Base-by-base conservation (phyloP, 148 eudicot species). In the Camellia granthamiana region DNA sequence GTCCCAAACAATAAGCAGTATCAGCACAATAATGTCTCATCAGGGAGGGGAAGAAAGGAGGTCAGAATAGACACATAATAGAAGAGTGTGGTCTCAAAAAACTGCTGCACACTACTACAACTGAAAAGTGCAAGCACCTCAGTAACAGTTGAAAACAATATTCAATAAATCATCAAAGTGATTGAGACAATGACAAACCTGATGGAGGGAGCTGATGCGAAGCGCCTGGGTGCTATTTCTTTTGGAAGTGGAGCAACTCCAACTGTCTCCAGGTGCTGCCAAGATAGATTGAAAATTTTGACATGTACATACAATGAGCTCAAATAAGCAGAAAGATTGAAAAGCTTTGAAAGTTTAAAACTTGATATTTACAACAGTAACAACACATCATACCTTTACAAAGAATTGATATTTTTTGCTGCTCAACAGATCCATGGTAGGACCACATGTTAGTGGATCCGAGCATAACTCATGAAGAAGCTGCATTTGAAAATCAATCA, bases 161-260 rank as follows among this genome's bases (percentile, higher is more conserved):
- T 54, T 21, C 72, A 69, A 55, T 73, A 72, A 69, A 58, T 11
- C 71, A 56, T 46, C 0, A 67, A 74, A 74, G 13, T 7, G 74
- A 71, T 74, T 13, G 43, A 74, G 21, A 14, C 23, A 18, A 43
- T 66, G 21, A 79, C 56, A 52, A 78, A 97, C 99, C 98, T 94
- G 95, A 90, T 97, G 99, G 18, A 97, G 97, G 51, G 98, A 91
- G 90, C 99, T 94, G 72, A 94, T 94, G 43, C 99, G 95, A 72
- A 90, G 87, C 54, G 92, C 89, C 81, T 92, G 99, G 14, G 84
- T 79, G 81, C 79, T 85, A 84, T 85, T 96, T 81, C 95, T 88
- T 85, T 92, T 74, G 99, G 99, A 69, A 97, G 98, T 52, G 94
- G 91, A 76, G 92, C 89, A 87, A 89, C 83, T 75, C 97, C 94